Evolutionary conservation across 2,329 filamentous ascomycete genomes (phyloP).

Genomic region (Calonectria pauciramosa): DNA sequence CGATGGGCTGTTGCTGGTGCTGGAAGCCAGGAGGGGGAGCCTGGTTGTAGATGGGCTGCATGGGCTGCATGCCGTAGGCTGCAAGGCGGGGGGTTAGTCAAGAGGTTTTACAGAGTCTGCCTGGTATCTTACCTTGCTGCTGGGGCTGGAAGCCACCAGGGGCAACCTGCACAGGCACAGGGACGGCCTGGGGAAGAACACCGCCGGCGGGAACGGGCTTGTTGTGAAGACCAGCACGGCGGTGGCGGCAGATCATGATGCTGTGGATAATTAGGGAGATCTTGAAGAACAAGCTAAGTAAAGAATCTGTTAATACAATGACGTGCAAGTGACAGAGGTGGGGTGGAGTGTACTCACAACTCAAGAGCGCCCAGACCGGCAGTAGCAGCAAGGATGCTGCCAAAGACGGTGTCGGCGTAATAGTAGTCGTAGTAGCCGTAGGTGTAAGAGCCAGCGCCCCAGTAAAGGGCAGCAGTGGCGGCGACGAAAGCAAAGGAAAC

Average conservation of each 20-base stretch:
- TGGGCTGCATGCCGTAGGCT: slow-evolving; percentile 3
- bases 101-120: background rate
- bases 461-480: slow-evolving; percentile 45
- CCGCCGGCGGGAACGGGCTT: background rate
- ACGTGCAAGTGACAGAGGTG: too few species aligned
- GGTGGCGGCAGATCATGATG: slow-evolving; percentile 59
- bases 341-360: slow-evolving; percentile 53
- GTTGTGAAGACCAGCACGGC: slow-evolving; percentile 42
- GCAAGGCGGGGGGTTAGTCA: background rate
- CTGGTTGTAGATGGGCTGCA: slow-evolving; percentile 8
- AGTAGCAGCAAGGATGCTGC: slow-evolving; percentile 50
- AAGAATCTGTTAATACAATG: background rate
- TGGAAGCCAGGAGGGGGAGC: background rate
- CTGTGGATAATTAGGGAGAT: slow-evolving; percentile 57
- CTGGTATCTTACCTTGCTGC: background rate
- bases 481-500: slow-evolving; percentile 58
- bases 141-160: background rate
- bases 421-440: slow-evolving; percentile 44
- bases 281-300: slow-evolving; percentile 56
- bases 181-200: background rate
- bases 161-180: background rate
- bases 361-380: slow-evolving; percentile 57
- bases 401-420: slow-evolving; percentile 43
- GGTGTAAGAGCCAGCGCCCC: slow-evolving; percentile 35
- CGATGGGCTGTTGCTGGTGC: background rate